Evolutionary conservation across 1,139 yeast species (phyloP).

Genomic region (Candida neerlandica): DNA sequence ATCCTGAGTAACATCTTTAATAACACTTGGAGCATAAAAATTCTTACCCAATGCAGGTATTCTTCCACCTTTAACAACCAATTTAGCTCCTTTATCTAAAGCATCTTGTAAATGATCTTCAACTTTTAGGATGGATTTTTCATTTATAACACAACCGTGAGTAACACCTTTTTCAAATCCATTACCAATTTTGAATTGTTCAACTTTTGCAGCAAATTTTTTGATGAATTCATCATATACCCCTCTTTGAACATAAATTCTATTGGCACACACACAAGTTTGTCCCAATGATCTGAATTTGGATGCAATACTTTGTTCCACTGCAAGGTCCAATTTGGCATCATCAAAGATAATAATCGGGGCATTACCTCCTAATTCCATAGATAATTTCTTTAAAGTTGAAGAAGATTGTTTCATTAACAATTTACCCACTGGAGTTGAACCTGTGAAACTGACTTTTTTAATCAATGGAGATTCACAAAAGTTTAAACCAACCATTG

Average conservation of each 20-base stretch:
- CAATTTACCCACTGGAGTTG: constrained; percentile 57
- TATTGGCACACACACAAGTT: constrained; percentile 86
- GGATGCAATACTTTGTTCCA: constrained; percentile 54
- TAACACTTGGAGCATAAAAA: constrained; percentile 44
- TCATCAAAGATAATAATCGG: constrained; percentile 52
- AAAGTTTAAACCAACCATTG: constrained; percentile 32
- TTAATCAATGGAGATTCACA: constrained; percentile 43
- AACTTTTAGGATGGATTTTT: constrained; percentile 41
- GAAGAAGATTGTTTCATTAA: constrained; percentile 50
- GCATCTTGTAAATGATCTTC: constrained; percentile 46
- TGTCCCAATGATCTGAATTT: constrained; percentile 79
- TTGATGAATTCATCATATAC: constrained; percentile 61
- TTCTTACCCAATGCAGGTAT: constrained; percentile 42
- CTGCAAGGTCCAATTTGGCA: constrained; percentile 51
- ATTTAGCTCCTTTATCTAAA: constrained; percentile 41
- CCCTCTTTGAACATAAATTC: constrained; percentile 72
- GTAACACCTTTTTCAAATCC: constrained; percentile 47
- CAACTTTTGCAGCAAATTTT: constrained; percentile 36
- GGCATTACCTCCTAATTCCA: constrained; percentile 58
- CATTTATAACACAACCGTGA: constrained; percentile 48
- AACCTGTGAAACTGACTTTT: constrained; percentile 61
- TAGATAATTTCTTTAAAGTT: constrained; percentile 50
- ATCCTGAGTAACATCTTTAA: constrained; percentile 41
- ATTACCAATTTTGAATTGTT: constrained; percentile 41
- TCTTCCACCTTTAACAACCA: constrained; percentile 47